A percentile compares a stretch with the other conserved stretches of the same genome.
These are phyloP conservation scores for Tillandsia fasciculata DNA, from an alignment of 176 grass and related monocot genomes.

Conservation along the genomic window DNA sequence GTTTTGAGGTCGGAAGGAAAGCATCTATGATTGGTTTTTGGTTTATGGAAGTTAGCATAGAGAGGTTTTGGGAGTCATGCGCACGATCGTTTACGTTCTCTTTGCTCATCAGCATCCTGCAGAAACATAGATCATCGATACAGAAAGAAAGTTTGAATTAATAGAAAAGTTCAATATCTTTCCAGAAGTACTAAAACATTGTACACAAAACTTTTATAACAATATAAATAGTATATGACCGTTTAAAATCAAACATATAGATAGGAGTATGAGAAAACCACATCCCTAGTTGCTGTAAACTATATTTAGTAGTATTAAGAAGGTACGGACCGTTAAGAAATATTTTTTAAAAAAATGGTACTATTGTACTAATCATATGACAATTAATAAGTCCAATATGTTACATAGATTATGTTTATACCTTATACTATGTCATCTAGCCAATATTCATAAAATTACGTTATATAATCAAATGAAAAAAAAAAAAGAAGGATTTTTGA, in stretches of 20 bases:
- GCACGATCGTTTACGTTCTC: conserved; percentile 14
- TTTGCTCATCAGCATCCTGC: conserved; percentile 42
- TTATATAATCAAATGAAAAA: no score
- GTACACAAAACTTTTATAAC: background rate
- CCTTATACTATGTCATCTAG: no score
- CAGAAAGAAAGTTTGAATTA: background rate
- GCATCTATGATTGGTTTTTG: conserved; percentile 9
- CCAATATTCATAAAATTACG: no score
- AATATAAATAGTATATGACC: background rate
- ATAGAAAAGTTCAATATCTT: background rate
- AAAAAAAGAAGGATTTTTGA: no score
- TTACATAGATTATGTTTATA: no score
- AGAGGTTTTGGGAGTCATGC: conserved; percentile 19
- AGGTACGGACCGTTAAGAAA: no score
- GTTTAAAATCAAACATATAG: background rate
- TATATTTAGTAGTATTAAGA: no score
- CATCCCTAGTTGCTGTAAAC: background rate
- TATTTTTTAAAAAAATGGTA: no score
- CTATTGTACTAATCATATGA: no score
- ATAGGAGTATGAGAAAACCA: conserved; percentile 3
- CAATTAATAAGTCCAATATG: no score
- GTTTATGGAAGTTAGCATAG: conserved; percentile 23
- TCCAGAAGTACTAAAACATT: background rate
- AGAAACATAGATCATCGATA: conserved; percentile 12
- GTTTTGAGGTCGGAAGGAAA: conserved; percentile 15